A percentile compares a stretch with the other conserved stretches of the same genome.
These are phyloP conservation scores for Stagonosporopsis vannaccii DNA, from an alignment of 2,329 filamentous ascomycete genomes.

Conservation along the genomic window DNA sequence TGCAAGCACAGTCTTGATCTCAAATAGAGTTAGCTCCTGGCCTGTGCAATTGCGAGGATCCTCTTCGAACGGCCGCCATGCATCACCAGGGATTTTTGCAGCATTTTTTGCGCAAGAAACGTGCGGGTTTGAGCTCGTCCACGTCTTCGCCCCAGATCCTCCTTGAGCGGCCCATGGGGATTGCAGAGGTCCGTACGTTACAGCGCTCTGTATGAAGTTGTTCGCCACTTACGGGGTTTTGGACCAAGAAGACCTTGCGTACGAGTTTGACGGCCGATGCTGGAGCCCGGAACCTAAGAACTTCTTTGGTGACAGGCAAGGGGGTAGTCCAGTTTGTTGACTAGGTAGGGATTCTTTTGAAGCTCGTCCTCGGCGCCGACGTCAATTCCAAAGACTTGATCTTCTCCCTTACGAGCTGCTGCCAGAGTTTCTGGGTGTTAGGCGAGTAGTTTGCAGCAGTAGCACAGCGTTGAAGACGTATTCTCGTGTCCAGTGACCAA, in stretches of 20 bases:
- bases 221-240: conserved; percentile 28
- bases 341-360: conserved; percentile 28
- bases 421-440: conserved; percentile 32
- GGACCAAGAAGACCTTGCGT: conserved; percentile 20
- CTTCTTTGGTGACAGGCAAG: conserved; percentile 49
- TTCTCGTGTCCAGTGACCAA: conserved; percentile 49
- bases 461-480: conserved; percentile 43
- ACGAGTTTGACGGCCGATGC: conserved; percentile 41
- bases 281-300: conserved; percentile 42
- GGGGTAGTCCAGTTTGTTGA: conserved; percentile 42
- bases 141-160: conserved; percentile 28
- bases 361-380: conserved; percentile 22
- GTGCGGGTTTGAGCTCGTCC: conserved; percentile 34
- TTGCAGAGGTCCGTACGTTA: conserved; percentile 26
- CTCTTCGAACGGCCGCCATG: conserved; percentile 50
- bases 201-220: conserved; percentile 28
- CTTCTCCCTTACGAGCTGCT: conserved; percentile 38
- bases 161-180: conserved; percentile 25
- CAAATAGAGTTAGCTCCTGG: conserved; percentile 27
- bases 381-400: conserved; percentile 38
- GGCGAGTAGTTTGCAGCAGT: conserved; percentile 36
- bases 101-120: conserved; percentile 28
- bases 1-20: conserved; percentile 31
- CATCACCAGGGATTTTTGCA: conserved; percentile 21
- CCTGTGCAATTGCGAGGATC: conserved; percentile 41